Evolutionary conservation across 2,329 filamentous ascomycete species (phyloP), one percentile per base, ranked within the genome.

Genomic region (Fusarium tanahbumbuense): DNA sequence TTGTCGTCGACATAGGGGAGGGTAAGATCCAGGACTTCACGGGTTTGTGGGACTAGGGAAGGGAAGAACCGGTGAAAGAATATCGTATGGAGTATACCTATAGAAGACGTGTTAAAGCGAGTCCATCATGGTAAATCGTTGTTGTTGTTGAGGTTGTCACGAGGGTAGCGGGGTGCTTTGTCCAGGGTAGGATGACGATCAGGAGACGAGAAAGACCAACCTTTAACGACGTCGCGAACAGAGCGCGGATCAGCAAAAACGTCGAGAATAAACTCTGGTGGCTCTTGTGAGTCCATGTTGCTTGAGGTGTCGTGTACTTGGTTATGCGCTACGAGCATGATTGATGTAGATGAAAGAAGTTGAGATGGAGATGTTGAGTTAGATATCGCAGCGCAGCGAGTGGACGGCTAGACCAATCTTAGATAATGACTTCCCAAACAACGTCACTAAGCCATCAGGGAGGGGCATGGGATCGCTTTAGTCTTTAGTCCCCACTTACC

Each of bases 51-150:
- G 44, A 88, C 85, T 74, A 98, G 88, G 62, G 93, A 91, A 60
- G 93, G 93, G 85, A 98, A 98, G 88, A 95, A 97, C 77, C 96
- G 92, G 84, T 98, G 94, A 87, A 98, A 98, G 89, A 98, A 99
- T 80, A 98, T 98, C 53, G 94, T 97, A 81, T 98, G 94, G 52
- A 98, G 88, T 79, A 98, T 92, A 70, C 92, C 95, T 97, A 55
- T 4, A 27, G 6, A 16, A 46, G 18, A 8, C 8, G 6, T 18
- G 44, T 67, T 40, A 67, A 37, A 25, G 12, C 45, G 44, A 53
- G 40, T 52, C 20, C 47, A 44, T 32, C 46, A 28, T 53, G 32
- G 41, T 32, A 49, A 41, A 28, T 40, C 23, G 20, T 25, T n/a
- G 30, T 49, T 12, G n/a, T 50, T 34, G 56, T 56, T 45, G 55